Conservation (phyloP, 2,329 filamentous ascomycete species). For the Colletotrichum musicola region DNA sequence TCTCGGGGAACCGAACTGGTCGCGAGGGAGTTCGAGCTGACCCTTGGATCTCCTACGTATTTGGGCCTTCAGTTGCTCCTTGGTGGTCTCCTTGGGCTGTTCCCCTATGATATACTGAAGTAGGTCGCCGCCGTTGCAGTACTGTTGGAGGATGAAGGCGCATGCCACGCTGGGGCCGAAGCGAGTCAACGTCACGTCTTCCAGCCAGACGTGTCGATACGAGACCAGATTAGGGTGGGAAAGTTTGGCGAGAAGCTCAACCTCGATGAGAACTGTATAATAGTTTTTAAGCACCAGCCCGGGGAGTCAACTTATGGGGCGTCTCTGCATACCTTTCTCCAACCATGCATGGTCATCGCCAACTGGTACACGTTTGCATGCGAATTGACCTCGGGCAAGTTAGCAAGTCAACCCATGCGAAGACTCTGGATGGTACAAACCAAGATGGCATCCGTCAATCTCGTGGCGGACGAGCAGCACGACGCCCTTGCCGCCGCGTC, state of each 20-base stretch:
- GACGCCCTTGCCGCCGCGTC: constrained; percentile 92
- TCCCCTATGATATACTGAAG: constrained; percentile 87
- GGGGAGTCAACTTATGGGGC: background rate
- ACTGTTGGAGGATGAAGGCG: constrained; percentile 97
- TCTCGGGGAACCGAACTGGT: constrained; percentile 57
- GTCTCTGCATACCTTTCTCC: constrained; percentile 72
- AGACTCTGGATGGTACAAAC: constrained; percentile 36
- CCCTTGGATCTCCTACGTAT: constrained; percentile 86
- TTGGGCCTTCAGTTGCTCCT: constrained; percentile 89
- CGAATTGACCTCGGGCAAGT: constrained; percentile 74
- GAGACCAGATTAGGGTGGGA: constrained; percentile 96
- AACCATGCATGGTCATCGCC: constrained; percentile 96
- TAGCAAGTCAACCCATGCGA: constrained; percentile 26
- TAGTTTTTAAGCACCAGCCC: background rate
- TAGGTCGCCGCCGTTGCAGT: constrained; percentile 94
- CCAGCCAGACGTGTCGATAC: constrained; percentile 97
- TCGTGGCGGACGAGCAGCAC: constrained; percentile 94
- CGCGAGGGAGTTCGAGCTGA: constrained; percentile 72
- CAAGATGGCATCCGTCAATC: constrained; percentile 88
- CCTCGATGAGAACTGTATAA: constrained; percentile 79
- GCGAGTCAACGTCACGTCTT: constrained; percentile 84
- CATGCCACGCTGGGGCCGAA: constrained; percentile 95
- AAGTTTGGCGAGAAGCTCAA: constrained; percentile 90
- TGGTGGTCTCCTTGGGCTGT: constrained; percentile 72
- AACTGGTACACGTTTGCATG: constrained; percentile 96